These are phyloP conservation scores for Pichia deserticola DNA, from an alignment of 805 yeast species.

Conservation along the genomic window DNA sequence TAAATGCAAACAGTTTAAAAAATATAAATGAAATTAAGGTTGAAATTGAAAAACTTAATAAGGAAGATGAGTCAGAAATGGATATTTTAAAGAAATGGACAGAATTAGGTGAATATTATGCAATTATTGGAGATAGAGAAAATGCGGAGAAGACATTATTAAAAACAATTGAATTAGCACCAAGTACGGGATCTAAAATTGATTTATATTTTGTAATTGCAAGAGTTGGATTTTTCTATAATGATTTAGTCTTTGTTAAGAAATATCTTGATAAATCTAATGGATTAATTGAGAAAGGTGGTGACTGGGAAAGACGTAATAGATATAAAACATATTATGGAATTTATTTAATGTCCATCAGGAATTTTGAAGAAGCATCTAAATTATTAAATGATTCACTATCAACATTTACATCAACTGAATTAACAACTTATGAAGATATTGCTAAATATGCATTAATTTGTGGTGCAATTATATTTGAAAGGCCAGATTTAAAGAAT, in stretches of 20 bases:
- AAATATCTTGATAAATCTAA: conserved; percentile 69
- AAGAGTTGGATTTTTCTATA: conserved; percentile 84
- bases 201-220: conserved; percentile 77
- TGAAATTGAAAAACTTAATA: conserved; percentile 46
- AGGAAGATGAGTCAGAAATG: conserved; percentile 79
- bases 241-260: conserved; percentile 63
- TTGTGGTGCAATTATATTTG: conserved; percentile 78
- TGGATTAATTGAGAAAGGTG: conserved; percentile 84
- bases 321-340: conserved; percentile 90
- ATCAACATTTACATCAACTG: conserved; percentile 93
- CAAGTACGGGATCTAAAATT: conserved; percentile 84
- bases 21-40: conserved; percentile 47
- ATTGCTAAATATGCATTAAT: conserved; percentile 83
- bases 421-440: conserved; percentile 80
- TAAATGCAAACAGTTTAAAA: conserved; percentile 47
- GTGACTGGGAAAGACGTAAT: conserved; percentile 98
- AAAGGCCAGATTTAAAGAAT: conserved; percentile 74
- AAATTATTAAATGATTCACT: conserved; percentile 79
- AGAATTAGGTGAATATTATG: conserved; percentile 80
- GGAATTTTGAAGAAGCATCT: conserved; percentile 83
- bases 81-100: conserved; percentile 73
- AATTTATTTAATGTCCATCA: conserved; percentile 70
- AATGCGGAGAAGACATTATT: conserved; percentile 62
- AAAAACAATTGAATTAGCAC: conserved; percentile 70
- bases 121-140: conserved; percentile 71